phyloP scores from a whole-genome alignment of 768 basidiomycete species.

The Cantharellus cinnabarinus region DNA sequence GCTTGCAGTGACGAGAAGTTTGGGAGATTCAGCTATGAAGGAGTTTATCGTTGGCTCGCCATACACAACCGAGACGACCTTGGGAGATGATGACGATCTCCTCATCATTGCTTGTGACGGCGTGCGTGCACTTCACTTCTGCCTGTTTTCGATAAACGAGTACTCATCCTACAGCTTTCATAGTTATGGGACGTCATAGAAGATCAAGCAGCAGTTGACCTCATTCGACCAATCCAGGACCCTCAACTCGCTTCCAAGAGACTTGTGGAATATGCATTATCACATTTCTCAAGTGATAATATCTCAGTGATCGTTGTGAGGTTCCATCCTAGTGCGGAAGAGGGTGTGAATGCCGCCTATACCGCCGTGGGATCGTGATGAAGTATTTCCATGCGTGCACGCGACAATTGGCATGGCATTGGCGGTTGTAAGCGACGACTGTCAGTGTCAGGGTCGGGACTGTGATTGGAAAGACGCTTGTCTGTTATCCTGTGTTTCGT shows the following conservation, averaged over 20 bases:
- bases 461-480: too few relatives aligned
- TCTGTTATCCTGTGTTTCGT: too few relatives aligned
- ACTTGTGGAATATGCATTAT: conserved; percentile 65
- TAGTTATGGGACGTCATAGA: conserved; percentile 93
- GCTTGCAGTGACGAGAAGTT: conserved; percentile 81
- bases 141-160: neutral
- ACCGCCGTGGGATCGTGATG: too few relatives aligned
- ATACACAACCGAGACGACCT: conserved; percentile 92
- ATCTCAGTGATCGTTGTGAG: conserved; percentile 79
- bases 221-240: conserved; percentile 32
- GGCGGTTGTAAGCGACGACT: too few relatives aligned
- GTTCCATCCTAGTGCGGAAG: conserved; percentile 21
- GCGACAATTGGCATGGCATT: too few relatives aligned
- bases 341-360: too few relatives aligned
- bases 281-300: conserved; percentile 85
- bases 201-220: conserved; percentile 79
- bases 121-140: conserved; percentile 28
- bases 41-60: conserved; percentile 97
- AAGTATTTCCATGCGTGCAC: too few relatives aligned
- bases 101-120: conserved; percentile 94
- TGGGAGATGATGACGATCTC: conserved; percentile 84
- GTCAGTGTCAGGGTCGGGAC: too few relatives aligned
- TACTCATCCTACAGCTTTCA: neutral
- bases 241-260: conserved; percentile 66
- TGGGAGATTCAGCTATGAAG: conserved; percentile 98